Percentiles rank a stretch among this genome's conserved stretches.
phyloP scores from a whole-genome alignment of 2,329 filamentous ascomycete species.

The Fonsecaea erecta region DNA sequence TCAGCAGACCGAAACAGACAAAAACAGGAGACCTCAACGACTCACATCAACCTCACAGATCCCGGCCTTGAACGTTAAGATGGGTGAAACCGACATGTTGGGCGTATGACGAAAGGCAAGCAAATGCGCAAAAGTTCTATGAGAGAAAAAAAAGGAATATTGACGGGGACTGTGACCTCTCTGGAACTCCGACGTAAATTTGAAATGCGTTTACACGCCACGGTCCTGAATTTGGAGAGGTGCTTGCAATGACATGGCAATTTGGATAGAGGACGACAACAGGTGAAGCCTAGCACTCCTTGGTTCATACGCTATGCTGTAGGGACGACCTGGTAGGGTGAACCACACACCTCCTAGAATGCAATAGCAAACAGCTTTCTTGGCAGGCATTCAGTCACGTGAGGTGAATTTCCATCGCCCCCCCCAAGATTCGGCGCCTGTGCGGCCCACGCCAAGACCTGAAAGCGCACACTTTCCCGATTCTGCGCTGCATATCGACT shows the following conservation, averaged over 20 bases:
- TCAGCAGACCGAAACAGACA: neutral
- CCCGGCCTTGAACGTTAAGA: conserved; percentile 97
- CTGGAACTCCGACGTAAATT: neutral
- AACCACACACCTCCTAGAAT: neutral
- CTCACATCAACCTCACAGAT: conserved; percentile 82
- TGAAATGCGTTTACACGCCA: neutral
- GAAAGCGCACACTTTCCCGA: conserved; percentile 14
- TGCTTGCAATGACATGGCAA: neutral
- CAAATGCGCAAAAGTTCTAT: neutral
- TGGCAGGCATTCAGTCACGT: neutral
- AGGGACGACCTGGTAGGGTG: neutral
- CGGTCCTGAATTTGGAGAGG: neutral
- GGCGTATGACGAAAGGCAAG: conserved; percentile 21
- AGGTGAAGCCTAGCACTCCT: conserved; percentile 3
- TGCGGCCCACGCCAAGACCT: conserved; percentile 13
- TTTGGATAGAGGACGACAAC: neutral
- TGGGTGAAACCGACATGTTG: conserved; percentile 78
- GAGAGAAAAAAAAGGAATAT: neutral
- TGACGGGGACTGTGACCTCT: neutral
- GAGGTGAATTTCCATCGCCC: neutral
- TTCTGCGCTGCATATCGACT: conserved; percentile 4
- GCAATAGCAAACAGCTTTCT: neutral
- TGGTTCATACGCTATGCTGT: neutral
- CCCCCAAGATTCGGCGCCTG: neutral
- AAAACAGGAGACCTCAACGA: neutral